Base-by-base conservation (phyloP, 306 rosid species). In the Hippophae tibetana region DNA sequence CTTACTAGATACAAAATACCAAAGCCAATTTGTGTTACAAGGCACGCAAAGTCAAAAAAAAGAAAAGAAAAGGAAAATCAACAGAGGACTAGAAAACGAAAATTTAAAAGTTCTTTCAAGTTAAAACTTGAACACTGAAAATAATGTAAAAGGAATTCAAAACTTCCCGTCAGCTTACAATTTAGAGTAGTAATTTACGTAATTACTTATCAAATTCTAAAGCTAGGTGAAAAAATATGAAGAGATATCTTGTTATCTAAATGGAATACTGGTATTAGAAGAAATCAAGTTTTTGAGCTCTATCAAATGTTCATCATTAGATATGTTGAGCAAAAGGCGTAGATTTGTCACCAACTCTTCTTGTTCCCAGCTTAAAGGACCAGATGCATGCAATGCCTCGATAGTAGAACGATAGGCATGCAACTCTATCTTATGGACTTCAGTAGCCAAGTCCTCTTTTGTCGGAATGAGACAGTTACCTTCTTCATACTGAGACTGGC, bases 301-400 rank as follows among this genome's bases (percentile, higher is more conserved):
- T 60, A 57, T 70, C 89, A 79, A 69, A 76, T 82, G 87, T 80
- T 88, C 96, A 75, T 92, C 99, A 68, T 88, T 85, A 9, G 99
- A 83, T 67, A 92, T 77, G 71, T 84, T 78, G 60, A 92, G 95
- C 65, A 86, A 75, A 61, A 77, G 79, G 47, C 99, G 96, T 68
- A 92, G 89, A 61, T 78, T 84, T 62, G 99, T 88, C 82, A 92
- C 70, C 63, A 83, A 66, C 43, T 67, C 86, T 86, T 85, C 88
- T 44, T 88, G 76, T 68, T 85, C 96, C 99, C 97, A 92, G 72
- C 85, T 92, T 76, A 92, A 74, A 79, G 86, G 79, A 68, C 99
- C 96, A 54, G 86, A 88, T 69, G 84, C 84, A 84, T 78, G 79
- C 76, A 92, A 72, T 74, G 76, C 80, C 73, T 65, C 72, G 71